These are phyloP conservation scores for Aspergillus mulundensis DNA, from an alignment of 495 filamentous ascomycete species.

Conservation along the genomic window DNA sequence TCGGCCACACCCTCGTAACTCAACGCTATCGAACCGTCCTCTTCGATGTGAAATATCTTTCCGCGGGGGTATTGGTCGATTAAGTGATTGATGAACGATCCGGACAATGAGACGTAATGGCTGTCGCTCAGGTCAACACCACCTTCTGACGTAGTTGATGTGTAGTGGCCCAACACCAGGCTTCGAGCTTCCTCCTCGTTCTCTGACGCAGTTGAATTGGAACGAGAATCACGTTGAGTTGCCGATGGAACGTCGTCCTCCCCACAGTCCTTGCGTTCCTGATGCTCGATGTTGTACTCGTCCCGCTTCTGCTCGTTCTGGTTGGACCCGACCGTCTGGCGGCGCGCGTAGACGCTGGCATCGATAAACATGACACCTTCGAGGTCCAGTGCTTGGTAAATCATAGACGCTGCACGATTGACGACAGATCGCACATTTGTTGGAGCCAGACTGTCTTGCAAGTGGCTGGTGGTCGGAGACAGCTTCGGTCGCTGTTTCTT, in stretches of 20 bases:
- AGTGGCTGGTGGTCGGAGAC: slow-evolving; percentile 21
- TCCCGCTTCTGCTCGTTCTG: neutral
- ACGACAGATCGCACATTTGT: slow-evolving; percentile 20
- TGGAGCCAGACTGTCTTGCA: slow-evolving; percentile 22
- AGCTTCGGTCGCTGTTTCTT: slow-evolving; percentile 15
- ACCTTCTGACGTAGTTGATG: slow-evolving; percentile 13
- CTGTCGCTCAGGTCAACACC: slow-evolving; percentile 10
- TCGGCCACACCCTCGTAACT: slow-evolving; percentile 28
- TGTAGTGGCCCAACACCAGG: slow-evolving; percentile 22
- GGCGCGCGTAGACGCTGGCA: slow-evolving; percentile 23
- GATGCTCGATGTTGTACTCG: slow-evolving; percentile 2
- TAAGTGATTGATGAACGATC: slow-evolving; percentile 40
- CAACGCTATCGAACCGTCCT: slow-evolving; percentile 26
- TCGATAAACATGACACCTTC: slow-evolving; percentile 27
- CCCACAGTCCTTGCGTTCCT: neutral
- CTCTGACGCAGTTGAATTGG: neutral
- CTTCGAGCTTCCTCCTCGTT: slow-evolving; percentile 14
- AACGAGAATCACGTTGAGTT: neutral
- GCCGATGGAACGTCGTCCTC: neutral
- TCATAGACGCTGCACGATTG: slow-evolving; percentile 19
- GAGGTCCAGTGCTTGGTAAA: slow-evolving; percentile 25
- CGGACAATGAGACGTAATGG: slow-evolving; percentile 29
- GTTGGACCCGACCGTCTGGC: slow-evolving; percentile 15
- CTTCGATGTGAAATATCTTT: slow-evolving; percentile 55
- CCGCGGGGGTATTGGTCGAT: slow-evolving; percentile 52